A percentile compares a stretch with the other conserved stretches of the same genome.
These are phyloP conservation scores for Phialophora verrucosa DNA, from an alignment of 2,329 filamentous ascomycete genomes.

Conservation along the genomic window DNA sequence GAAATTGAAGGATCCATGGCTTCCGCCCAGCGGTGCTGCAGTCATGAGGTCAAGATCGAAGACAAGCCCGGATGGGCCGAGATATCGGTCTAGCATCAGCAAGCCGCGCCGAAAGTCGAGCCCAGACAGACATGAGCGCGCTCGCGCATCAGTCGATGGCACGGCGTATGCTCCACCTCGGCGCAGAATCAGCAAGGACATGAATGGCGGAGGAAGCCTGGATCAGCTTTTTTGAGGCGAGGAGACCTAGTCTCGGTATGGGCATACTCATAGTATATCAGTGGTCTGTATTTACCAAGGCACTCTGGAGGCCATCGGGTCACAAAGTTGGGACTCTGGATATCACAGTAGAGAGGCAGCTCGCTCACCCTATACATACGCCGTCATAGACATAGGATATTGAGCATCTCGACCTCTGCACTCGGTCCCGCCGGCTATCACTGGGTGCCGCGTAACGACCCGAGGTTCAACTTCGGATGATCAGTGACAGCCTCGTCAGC, in stretches of 20 bases:
- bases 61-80: constrained; percentile 28
- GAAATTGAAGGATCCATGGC: not conserved
- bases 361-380: not conserved
- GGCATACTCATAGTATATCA: not conserved
- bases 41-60: constrained; percentile 25
- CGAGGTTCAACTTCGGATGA: constrained; percentile 16
- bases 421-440: not conserved
- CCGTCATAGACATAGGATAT: not conserved
- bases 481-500: constrained; percentile 13
- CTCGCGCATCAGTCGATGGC: constrained; percentile 17
- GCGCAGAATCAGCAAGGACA: constrained; percentile 23
- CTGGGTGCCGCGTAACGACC: not conserved
- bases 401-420: not conserved
- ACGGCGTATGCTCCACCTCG: constrained; percentile 7
- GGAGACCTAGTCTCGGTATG: not conserved
- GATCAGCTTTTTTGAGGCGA: constrained; percentile 28
- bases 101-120: constrained; percentile 27
- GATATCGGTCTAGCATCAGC: constrained; percentile 7
- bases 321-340: not conserved
- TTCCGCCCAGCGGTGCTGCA: not conserved
- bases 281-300: not conserved
- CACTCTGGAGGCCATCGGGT: not conserved
- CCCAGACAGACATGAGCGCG: constrained; percentile 16
- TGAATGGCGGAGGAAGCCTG: constrained; percentile 20
- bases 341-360: not conserved